These are phyloP conservation scores for Cubamyces lactineus DNA, from an alignment of 768 basidiomycete species.

Conservation along the genomic window DNA sequence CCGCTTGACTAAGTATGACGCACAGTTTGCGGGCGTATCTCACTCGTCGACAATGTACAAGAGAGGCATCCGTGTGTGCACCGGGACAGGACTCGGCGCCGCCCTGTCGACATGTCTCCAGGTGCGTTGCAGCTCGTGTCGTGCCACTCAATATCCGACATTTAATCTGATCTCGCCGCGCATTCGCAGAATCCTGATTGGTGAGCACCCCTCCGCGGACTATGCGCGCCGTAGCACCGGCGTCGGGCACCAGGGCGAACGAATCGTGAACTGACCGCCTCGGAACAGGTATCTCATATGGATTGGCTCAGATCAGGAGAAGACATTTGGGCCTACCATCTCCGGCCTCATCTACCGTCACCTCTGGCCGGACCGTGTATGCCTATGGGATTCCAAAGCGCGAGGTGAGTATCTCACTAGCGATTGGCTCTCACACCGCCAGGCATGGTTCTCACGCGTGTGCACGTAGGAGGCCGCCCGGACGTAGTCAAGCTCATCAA, in stretches of 20 bases:
- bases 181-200: conserved; percentile 36
- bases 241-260: conserved; percentile 12
- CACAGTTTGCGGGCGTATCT: conserved; percentile 46
- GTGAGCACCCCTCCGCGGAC: conserved; percentile 29
- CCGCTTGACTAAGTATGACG: background rate
- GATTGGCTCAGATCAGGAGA: conserved; percentile 49
- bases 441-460: conserved; percentile 13
- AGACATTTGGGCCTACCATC: conserved; percentile 49
- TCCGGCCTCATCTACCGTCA: conserved; percentile 43
- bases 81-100: conserved; percentile 49
- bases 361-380: conserved; percentile 42
- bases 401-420: conserved; percentile 30
- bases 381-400: conserved; percentile 47
- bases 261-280: conserved; percentile 3
- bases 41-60: conserved; percentile 48
- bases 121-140: conserved; percentile 24
- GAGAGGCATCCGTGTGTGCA: conserved; percentile 49
- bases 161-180: background rate
- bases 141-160: background rate
- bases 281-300: conserved; percentile 43
- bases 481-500: conserved; percentile 43
- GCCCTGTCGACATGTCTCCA: conserved; percentile 48
- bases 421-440: background rate
- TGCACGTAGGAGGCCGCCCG: conserved; percentile 37
- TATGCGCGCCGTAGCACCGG: background rate